phyloP scores from a whole-genome alignment of 768 basidiomycete species.

The Amanita pallidorosea region DNA sequence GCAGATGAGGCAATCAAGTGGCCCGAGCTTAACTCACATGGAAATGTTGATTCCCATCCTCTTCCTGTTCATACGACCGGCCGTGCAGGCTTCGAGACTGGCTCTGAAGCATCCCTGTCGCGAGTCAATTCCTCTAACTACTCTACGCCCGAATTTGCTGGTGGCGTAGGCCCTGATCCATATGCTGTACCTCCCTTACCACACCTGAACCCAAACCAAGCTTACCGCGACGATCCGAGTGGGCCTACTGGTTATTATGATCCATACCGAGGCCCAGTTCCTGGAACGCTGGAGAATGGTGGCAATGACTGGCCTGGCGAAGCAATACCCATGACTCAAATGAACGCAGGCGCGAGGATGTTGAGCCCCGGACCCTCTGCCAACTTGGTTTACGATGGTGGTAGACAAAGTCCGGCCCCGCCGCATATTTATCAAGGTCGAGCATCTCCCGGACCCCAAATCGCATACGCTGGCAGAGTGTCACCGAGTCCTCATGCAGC shows the following conservation, averaged over 20 bases:
- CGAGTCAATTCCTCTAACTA: slow-evolving; percentile 39
- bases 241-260: slow-evolving; percentile 51
- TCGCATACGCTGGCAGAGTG: slow-evolving; percentile 27
- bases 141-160: slow-evolving; percentile 38
- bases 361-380: slow-evolving; percentile 34
- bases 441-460: slow-evolving; percentile 30
- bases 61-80: slow-evolving; percentile 64
- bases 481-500: slow-evolving; percentile 33
- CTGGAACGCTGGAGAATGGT: slow-evolving; percentile 49
- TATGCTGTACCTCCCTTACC: slow-evolving; percentile 80
- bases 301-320: slow-evolving; percentile 35
- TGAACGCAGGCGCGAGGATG: slow-evolving; percentile 21
- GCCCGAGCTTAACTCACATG: slow-evolving; percentile 75
- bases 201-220: slow-evolving; percentile 67
- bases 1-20: slow-evolving; percentile 82
- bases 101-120: slow-evolving; percentile 45
- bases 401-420: slow-evolving; percentile 21
- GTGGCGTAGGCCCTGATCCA: slow-evolving; percentile 41
- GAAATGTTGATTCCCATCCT: slow-evolving; percentile 39
- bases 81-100: slow-evolving; percentile 63
- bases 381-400: slow-evolving; percentile 27
- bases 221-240: slow-evolving; percentile 65
- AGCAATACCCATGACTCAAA: slow-evolving; percentile 69
- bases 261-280: slow-evolving; percentile 72
- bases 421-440: slow-evolving; percentile 20